Evolutionary conservation across 495 filamentous ascomycete species (phyloP).

Genomic region (Lophiotrema nucula): DNA sequence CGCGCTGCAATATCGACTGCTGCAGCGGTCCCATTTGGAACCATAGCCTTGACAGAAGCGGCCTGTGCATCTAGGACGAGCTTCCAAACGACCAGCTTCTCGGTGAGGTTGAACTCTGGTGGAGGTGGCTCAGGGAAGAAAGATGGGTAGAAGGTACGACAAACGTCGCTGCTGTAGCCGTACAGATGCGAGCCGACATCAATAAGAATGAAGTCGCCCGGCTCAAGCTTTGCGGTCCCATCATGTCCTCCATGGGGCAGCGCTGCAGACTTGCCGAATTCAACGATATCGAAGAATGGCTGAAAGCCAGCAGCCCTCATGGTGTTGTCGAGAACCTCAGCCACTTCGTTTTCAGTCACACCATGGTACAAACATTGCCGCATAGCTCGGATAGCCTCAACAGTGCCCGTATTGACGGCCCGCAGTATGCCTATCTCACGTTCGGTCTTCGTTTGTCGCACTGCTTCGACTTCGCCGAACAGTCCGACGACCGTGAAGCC

Average conservation of each 20-base stretch:
- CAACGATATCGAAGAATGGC: conserved; percentile 57
- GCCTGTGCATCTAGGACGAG: conserved; percentile 54
- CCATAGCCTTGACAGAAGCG: conserved; percentile 45
- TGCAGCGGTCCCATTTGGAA: conserved; percentile 49
- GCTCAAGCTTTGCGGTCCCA: conserved; percentile 46
- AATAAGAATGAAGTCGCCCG: conserved; percentile 55
- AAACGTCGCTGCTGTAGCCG: conserved; percentile 59
- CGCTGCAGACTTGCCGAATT: conserved; percentile 56
- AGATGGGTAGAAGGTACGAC: conserved; percentile 52
- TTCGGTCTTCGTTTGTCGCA: conserved; percentile 52
- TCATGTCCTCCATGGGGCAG: conserved; percentile 56
- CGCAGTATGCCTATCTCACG: conserved; percentile 52
- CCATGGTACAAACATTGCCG: conserved; percentile 52
- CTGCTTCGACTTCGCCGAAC: conserved; percentile 48
- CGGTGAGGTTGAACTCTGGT: conserved; percentile 17
- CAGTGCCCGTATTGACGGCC: conserved; percentile 58
- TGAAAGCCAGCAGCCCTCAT: conserved; percentile 49
- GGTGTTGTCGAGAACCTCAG: conserved; percentile 49
- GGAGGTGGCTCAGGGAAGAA: conserved; percentile 8
- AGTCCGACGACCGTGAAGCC: conserved; percentile 53
- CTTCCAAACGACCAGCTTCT: conserved; percentile 54
- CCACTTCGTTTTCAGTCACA: conserved; percentile 53
- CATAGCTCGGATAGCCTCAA: conserved; percentile 55
- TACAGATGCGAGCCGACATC: conserved; percentile 58
- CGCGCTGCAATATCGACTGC: conserved; percentile 55